Evolutionary conservation across 129 eudicot genomes (phyloP).

Genomic region (Flaveria sonorensis): DNA sequence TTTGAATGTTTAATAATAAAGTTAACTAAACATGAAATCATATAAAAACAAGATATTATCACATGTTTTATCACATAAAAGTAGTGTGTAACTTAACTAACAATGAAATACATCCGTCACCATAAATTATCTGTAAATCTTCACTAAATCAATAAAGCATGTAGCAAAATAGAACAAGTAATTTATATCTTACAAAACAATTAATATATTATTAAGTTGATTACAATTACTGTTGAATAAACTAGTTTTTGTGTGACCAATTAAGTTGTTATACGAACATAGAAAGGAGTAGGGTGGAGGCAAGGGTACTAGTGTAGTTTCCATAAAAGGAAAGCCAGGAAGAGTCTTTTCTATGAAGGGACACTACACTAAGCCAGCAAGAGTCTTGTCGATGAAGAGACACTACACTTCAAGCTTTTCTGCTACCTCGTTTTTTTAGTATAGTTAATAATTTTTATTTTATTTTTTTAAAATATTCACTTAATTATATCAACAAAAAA

Average conservation of each 20-base stretch:
- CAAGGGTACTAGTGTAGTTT: slow-evolving; percentile 10
- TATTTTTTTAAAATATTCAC: neutral
- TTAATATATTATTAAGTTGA: neutral
- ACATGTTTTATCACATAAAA: neutral
- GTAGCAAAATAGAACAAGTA: neutral
- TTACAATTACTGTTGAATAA: slow-evolving; percentile 1
- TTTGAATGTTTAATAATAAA: no score
- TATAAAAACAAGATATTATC: no score
- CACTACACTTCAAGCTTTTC: slow-evolving; percentile 20
- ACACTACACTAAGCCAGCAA: slow-evolving; percentile 27
- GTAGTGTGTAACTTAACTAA: neutral
- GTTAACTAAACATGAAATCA: no score
- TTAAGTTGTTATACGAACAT: slow-evolving; percentile 33
- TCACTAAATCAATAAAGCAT: neutral
- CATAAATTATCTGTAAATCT: neutral
- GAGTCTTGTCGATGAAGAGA: slow-evolving; percentile 29
- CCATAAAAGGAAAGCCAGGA: slow-evolving; percentile 33
- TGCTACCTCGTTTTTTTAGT: neutral
- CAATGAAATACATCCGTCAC: no score
- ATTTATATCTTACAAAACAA: neutral
- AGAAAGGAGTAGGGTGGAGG: slow-evolving; percentile 13
- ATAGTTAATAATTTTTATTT: neutral
- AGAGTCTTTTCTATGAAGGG: slow-evolving; percentile 32
- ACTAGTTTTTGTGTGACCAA: slow-evolving; percentile 4
- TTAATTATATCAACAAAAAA: neutral